A percentile compares a stretch with the other conserved stretches of the same genome.
phyloP scores from a whole-genome alignment of 2,329 filamentous ascomycete species.

The Ceratocystis harringtonii region DNA sequence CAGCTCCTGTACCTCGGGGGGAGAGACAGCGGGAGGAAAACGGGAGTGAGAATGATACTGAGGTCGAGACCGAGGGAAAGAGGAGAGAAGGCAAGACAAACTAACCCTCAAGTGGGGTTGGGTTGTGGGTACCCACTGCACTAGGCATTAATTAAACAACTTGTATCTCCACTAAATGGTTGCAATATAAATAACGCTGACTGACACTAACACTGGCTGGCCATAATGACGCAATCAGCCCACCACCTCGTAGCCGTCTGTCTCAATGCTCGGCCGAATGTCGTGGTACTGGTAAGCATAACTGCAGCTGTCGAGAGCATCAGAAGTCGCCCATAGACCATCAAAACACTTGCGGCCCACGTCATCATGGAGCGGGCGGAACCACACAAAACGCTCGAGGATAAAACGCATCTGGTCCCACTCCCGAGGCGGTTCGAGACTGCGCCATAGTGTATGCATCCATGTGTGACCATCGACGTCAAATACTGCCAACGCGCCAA shows the following conservation, averaged over 20 bases:
- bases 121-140: background rate
- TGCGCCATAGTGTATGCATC: constrained; percentile 14
- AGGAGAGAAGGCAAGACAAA: background rate
- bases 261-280: background rate
- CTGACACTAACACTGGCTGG: background rate
- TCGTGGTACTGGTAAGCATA: background rate
- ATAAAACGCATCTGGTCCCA: constrained; percentile 12
- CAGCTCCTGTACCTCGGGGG: no score
- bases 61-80: background rate
- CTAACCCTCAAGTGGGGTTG: background rate
- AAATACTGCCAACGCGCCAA: constrained; percentile 15
- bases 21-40: background rate
- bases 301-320: background rate
- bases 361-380: constrained; percentile 13
- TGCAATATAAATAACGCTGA: background rate
- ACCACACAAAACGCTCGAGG: constrained; percentile 15
- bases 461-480: constrained; percentile 13
- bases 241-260: background rate
- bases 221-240: background rate
- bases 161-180: background rate
- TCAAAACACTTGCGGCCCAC: constrained; percentile 9
- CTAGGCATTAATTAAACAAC: background rate
- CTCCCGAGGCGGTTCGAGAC: constrained; percentile 12
- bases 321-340: constrained; percentile 10
- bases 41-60: background rate